Base-by-base conservation (phyloP, 305 asterid species). In the Fraxinus greggii region DNA sequence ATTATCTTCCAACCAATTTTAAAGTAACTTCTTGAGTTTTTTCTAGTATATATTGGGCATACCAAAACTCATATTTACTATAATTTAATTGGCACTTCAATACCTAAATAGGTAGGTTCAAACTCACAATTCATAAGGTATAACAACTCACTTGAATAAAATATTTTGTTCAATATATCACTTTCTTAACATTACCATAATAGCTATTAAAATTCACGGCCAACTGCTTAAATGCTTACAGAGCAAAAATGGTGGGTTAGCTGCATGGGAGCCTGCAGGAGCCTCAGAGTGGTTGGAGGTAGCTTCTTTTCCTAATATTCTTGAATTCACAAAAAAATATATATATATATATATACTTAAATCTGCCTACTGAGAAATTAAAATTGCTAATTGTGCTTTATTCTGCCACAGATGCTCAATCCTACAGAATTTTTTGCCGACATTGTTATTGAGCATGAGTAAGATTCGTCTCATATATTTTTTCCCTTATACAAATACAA, bases 201-300 rank as follows among this genome's bases (percentile, higher is more conserved):
- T 29, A 29, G 23, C 36, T 3, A 28, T 5, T 69, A 31, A 67
- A 29, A 69, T 69, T 69, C 40, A 29, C 33, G 10, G 40, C 75
- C 40, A 69, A 28, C 75, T 65, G 36, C 13, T 36, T 77, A 76
- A 78, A 80, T 74, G 3, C 85, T 59, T 79, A 24, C 95, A 93
- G 99, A 95, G 99, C 83, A 89, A 92, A 83, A 93, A 95, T 69
- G 99, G 99, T 13, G 99, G 99, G 3, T 84, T 95, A 75, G 83
- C 97, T 54, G 96, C 94, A 36, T 95, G 99, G 99, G 99, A 95
- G 88, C 97, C 98, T 38, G 97, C 97, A 61, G 95, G 98, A 83
- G 88, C 97, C 72, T 83, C 91, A 0, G 84, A 91, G 38, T 93
- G 98, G 97, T 83, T 95, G 80, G 99, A 94, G 97, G 98, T 94